These are phyloP conservation scores for Metarhizium anisopliae DNA, from an alignment of 2,329 filamentous ascomycete species.

Conservation along the genomic window DNA sequence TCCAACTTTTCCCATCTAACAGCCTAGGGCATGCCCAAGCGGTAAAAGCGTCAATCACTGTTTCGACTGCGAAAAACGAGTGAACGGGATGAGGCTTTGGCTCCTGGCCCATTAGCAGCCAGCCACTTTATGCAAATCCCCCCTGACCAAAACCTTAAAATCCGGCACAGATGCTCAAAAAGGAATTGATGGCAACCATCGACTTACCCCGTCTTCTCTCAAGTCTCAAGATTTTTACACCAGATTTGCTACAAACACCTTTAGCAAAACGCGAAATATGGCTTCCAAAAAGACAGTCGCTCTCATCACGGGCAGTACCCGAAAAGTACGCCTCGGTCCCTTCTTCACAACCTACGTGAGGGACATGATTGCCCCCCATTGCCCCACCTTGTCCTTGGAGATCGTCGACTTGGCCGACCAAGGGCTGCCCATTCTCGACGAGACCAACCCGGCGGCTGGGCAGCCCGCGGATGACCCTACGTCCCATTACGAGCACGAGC, in stretches of 20 bases:
- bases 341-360: slow-evolving; percentile 24
- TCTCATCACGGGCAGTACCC: slow-evolving; percentile 27
- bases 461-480: slow-evolving; percentile 21
- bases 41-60: too few species aligned
- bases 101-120: too few species aligned
- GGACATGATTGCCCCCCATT: slow-evolving; percentile 13
- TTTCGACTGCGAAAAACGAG: too few species aligned
- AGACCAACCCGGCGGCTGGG: slow-evolving; percentile 28
- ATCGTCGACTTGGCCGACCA: slow-evolving; percentile 27
- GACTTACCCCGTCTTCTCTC: too few species aligned
- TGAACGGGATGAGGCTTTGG: too few species aligned
- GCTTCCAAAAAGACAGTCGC: slow-evolving; percentile 13
- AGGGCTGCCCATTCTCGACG: slow-evolving; percentile 36
- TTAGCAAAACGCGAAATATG: not conserved
- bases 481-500: slow-evolving; percentile 25
- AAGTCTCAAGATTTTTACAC: too few species aligned
- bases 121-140: too few species aligned
- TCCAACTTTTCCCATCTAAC: too few species aligned
- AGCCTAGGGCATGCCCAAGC: too few species aligned
- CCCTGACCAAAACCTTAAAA: too few species aligned
- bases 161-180: too few species aligned
- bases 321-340: slow-evolving; percentile 23
- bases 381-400: slow-evolving; percentile 8
- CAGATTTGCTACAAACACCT: not conserved
- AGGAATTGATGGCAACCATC: too few species aligned